Conservation (phyloP, 495 filamentous ascomycete species). For the Glonium stellatum region DNA sequence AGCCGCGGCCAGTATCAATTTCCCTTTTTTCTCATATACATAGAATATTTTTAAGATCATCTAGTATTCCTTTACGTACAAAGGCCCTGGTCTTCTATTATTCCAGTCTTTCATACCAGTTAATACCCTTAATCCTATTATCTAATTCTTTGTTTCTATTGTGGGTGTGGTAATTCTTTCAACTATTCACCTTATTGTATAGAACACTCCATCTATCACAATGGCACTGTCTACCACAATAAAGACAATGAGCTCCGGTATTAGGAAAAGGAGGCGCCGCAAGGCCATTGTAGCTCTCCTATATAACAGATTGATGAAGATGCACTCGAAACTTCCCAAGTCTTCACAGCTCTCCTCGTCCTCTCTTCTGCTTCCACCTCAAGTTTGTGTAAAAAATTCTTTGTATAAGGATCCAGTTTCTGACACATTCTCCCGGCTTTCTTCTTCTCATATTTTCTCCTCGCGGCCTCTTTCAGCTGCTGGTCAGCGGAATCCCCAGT, state of each 20-base stretch:
- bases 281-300: neutral
- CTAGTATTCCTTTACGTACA: neutral
- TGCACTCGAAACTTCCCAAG: neutral
- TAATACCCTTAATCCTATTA: neutral
- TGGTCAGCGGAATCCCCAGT: neutral
- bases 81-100: neutral
- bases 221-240: neutral
- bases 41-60: neutral
- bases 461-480: neutral
- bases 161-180: neutral
- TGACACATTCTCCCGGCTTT: neutral
- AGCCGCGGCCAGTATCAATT: neutral
- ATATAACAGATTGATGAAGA: neutral
- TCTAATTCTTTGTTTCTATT: neutral
- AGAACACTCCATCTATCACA: neutral
- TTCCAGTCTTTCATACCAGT: neutral
- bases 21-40: neutral
- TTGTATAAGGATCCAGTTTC: neutral
- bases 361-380: neutral
- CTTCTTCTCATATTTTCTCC: neutral
- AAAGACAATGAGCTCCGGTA: neutral
- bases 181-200: neutral
- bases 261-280: slow-evolving; percentile 1
- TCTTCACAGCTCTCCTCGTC: neutral
- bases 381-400: neutral